Base-by-base conservation (phyloP, 169 alveolate genomes). In the Cryptosporidium baileyi region DNA sequence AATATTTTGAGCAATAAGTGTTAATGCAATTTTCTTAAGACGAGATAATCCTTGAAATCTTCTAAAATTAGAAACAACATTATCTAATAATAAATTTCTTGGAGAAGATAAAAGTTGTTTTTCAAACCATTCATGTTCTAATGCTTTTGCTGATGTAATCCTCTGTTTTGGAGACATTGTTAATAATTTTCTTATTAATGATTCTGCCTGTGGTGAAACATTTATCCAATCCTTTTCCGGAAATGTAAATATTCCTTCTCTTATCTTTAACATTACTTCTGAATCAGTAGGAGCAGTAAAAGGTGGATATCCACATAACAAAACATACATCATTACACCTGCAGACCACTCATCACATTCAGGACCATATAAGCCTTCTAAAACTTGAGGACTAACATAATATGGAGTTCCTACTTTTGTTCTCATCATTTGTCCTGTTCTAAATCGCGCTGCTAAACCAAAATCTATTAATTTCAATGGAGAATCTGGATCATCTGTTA, bases 341-440 rank as follows among this genome's bases (percentile, higher is more conserved):
- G 92, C 88, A 17, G 96, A 92, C 98, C 98, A 96, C 22, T 94
- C 89, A 80, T 96, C 98, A 81, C 99, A 96, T 74, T 92, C 90
- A 15, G 79, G 91, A 43, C 89, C 88, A 80, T 89, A 89, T 24
- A 65, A 62, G 24, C 91, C 80, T 22, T 67, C 63, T 15, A 96
- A 89, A 3, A 92, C 97, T 90, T 95, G 97, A 3, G 98, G 98
- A 3, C 96, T 93, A 26, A 94, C 94, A 88, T 93, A 95, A 82
- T 92, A 92, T 28, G 94, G 90, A 36, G 97, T 91, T 13, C 98
- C 98, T 11, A 94, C 92, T 59, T 93, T 81, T 19, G 95, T 93
- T 30, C 90, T 80, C 92, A 92, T 67, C 49, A 79, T 80, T 38
- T 90, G 82, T 6, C 93, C 93, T 3, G 82, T 82, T 81, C 59